Base-by-base conservation (phyloP, 306 rosid species). In the Fragaria nilgerrensis region DNA sequence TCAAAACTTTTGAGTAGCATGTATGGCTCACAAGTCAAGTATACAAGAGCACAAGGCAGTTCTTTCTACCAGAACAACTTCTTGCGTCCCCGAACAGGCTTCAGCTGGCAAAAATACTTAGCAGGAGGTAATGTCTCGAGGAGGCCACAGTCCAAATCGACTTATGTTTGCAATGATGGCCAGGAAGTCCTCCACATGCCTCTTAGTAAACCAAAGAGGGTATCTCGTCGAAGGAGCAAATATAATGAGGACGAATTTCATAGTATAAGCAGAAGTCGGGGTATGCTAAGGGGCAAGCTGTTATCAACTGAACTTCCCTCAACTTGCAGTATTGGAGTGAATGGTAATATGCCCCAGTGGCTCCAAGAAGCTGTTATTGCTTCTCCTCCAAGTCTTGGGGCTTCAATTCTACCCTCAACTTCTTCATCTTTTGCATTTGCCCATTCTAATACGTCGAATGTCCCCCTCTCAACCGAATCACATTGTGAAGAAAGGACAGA, bases 341-440 rank as follows among this genome's bases (percentile, higher is more conserved):
- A 75, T 4, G 81, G 73, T 71, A 85, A 61, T 82, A 80, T 90
- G 68, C 95, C 90, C 11, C 89, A 78, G 74, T 88, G 95, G 95
- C 90, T 88, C 36, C 85, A 84, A 70, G 95, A 88, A 85, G 89
- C 85, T 44, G 84, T 83, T 79, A 53, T 16, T 16, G 12, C 89
- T 76, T 71, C 86, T 68, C 82, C 80, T 44, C 23, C 78, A 47
- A 71, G 41, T 45, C 75, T 52, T 20, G 52, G 58, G 19, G 80
- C 45, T 44, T 79, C 76, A 48, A 81, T 74, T 70, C 78, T 76
- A 47, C 44, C 81, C 6, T 49, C 81, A 9, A 67, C 80, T 29
- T 67, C 73, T 79, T 43, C 88, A 49, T 59, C 59, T 27, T 72
- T 66, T 55, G 68, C 86, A 59, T 72, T 73, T 62, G 68, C 84